phyloP scores from a whole-genome alignment of 768 basidiomycete genomes.

The Xanthoconium stramineum region DNA sequence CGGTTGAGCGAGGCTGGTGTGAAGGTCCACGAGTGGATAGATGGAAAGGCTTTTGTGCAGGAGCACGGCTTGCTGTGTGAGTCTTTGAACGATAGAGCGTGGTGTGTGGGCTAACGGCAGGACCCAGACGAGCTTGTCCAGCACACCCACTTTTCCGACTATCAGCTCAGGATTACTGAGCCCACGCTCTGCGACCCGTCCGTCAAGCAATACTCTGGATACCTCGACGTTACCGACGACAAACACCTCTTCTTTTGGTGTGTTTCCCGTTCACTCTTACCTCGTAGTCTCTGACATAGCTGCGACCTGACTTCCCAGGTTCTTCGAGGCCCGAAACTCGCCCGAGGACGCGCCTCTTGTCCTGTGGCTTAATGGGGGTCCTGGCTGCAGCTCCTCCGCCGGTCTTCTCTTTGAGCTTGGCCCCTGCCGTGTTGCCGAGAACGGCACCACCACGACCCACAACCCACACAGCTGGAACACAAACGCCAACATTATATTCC shows the following conservation, averaged over 20 bases:
- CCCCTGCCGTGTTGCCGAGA: constrained; percentile 71
- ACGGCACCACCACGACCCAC: constrained; percentile 63
- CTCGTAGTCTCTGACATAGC: neutral
- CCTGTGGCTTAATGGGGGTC: constrained; percentile 88
- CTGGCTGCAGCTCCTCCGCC: constrained; percentile 69
- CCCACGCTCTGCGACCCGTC: constrained; percentile 74
- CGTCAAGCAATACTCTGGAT: constrained; percentile 77
- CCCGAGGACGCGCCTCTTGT: constrained; percentile 80
- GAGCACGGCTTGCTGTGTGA: constrained; percentile 71
- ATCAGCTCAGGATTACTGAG: constrained; percentile 61
- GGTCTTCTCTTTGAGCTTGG: constrained; percentile 93
- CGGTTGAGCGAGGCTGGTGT: constrained; percentile 41
- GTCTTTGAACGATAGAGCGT: constrained; percentile 24
- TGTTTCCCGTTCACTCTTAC: constrained; percentile 13
- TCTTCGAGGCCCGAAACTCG: constrained; percentile 78
- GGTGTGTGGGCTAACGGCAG: constrained; percentile 1
- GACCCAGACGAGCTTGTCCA: constrained; percentile 58
- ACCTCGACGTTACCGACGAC: constrained; percentile 74
- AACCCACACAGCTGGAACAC: constrained; percentile 89
- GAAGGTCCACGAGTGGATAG: constrained; percentile 58
- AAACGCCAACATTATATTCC: constrained; percentile 58
- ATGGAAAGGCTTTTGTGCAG: constrained; percentile 65
- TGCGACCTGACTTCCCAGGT: constrained; percentile 45
- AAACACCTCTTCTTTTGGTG: constrained; percentile 90
- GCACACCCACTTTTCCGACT: constrained; percentile 47